These are phyloP conservation scores for Cunninghamia lanceolata DNA, from an alignment of 75 land plant species.

Conservation along the genomic window DNA sequence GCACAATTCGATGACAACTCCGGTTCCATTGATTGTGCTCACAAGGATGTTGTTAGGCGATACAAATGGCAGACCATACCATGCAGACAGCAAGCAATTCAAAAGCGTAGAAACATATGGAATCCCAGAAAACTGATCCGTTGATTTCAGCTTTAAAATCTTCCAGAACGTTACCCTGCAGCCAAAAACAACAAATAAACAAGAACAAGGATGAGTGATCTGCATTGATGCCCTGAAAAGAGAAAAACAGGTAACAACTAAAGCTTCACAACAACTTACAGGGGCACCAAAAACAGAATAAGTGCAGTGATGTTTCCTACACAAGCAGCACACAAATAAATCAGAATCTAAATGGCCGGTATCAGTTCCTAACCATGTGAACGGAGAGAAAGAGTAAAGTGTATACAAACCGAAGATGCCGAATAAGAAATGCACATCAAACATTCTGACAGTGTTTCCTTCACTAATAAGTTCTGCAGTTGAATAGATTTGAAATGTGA, in stretches of 20 bases:
- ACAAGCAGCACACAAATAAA: not conserved
- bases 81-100: conserved; percentile 59
- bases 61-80: conserved; percentile 82
- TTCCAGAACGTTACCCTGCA: conserved; percentile 57
- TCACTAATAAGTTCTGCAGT: too few species aligned
- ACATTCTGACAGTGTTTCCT: too few species aligned
- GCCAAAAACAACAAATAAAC: not conserved
- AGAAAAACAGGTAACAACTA: not conserved
- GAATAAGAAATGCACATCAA: too few species aligned
- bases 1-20: conserved; percentile 51
- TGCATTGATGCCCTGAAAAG: not conserved
- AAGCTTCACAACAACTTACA: not conserved
- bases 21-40: conserved; percentile 69
- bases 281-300: conserved; percentile 4
- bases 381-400: not conserved
- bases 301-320: conserved; percentile 9
- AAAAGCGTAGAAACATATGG: conserved; percentile 64
- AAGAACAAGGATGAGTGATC: not conserved
- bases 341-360: not conserved
- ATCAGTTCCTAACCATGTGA: not conserved
- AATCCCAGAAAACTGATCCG: conserved; percentile 63
- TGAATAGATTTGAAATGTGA: too few species aligned
- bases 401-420: too few species aligned
- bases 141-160: conserved; percentile 43
- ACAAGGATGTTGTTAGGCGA: conserved; percentile 72